Evolutionary conservation across 2,329 filamentous ascomycete genomes (phyloP), one percentile per base, ranked within the genome.

Genomic region (Pyricularia sp.): DNA sequence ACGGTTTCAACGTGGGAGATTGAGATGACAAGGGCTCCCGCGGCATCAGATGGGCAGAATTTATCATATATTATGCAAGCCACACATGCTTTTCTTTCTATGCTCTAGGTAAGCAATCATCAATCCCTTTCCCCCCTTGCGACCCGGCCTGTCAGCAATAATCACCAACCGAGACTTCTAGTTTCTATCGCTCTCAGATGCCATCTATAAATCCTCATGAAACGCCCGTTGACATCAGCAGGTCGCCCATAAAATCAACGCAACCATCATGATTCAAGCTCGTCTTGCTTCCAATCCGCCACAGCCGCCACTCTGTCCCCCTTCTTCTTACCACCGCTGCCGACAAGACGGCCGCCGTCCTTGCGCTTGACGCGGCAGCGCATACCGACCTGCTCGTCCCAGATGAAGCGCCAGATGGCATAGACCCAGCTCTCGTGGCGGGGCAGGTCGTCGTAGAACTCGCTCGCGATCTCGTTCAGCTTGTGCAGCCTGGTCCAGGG

Each of bases 341-440:
- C 84, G 9, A 88, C 85, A 13, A 84, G 72, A 30, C 85, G 76
- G 0, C 85, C 85, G 9, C 93, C 92, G 70, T 93, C 84, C 74
- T 89, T 89, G 70, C 94, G 82, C 86, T 99, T 99, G 49, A 99
- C 93, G 65, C 94, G 85, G 77, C 92, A 96, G 79, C 86, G 93
- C 74, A 97, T 84, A 30, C 93, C 93, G 60, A 97, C 91, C 70
- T 90, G 87, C 71, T 90, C 87, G 75, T 99, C 94, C 78, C 88
- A 85, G 69, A 99, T 90, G 77, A 99, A 99, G 66, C 93, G 91
- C 91, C 91, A 97, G 70, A 97, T 89, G 63, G 96, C 93, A 74
- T 90, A 88, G 10, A 88, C 83, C 94, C 94, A 99, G 81, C 91
- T 96, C 73, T 86, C 85, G 73, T 97, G 93, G 68, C 83, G 84